Base-by-base conservation (phyloP, 805 yeast species). In the Starmerella etchellsii region DNA sequence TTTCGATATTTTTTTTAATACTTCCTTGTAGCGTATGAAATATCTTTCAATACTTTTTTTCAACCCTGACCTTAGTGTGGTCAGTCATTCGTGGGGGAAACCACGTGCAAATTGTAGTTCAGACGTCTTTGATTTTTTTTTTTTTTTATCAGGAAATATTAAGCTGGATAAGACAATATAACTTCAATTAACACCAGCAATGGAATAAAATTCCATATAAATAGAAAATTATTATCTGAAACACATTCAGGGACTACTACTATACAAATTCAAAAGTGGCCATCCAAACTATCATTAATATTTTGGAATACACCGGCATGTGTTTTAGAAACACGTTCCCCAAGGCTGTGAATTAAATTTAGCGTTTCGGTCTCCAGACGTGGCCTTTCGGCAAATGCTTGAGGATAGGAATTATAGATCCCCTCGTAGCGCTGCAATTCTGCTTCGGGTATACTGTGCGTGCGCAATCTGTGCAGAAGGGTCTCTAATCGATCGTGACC, bases 341-440 rank as follows among this genome's bases (percentile, higher is more conserved):
- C 14, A 21, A 39, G 33, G 22, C 14, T 7, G 4, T 25, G n/a
- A 5, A 22, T 15, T 9, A 39, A 26, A 6, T 20, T 15, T 13
- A 6, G 10, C 5, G 37, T 26, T 4, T 39, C 33, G 7, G 27
- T 6, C 8, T 16, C 22, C 24, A 39, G 33, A 18, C 20, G 37
- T 14, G 41, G 41, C 15, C 41, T 11, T 20, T 39, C 41, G 13
- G 25, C 27, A 19, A 39, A 19, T 3, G 21, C 6, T n/a, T 39
- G 41, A 3, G 29, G 23, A 4, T 28, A 20, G 32, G 8, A 3
- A 3, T 25, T 19, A 16, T 39, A 39, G 11, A 32, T 28, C 3
- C 32, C 30, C n/a, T 32, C 32, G 32, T 31, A 39, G 4, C 37
- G 22, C 14, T 11, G 19, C 3, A 39, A 10, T n/a, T 39, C 41